phyloP scores from a whole-genome alignment of 2,329 filamentous ascomycete genomes.

The Microdochium nivale region DNA sequence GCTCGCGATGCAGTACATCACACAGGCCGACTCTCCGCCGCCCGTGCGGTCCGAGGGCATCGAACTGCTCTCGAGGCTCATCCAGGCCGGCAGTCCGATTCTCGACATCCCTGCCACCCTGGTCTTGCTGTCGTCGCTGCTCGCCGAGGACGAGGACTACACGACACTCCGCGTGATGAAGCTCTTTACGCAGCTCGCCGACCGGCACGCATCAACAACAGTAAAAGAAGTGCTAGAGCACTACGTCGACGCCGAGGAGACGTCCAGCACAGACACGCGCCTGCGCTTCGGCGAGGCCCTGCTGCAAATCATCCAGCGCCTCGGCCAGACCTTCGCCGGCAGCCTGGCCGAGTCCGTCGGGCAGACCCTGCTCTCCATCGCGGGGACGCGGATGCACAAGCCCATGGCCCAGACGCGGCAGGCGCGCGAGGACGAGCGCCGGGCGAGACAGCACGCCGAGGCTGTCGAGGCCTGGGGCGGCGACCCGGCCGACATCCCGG shows the following conservation, averaged over 20 bases:
- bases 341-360: constrained; percentile 42
- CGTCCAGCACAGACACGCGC: constrained; percentile 50
- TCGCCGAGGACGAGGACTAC: constrained; percentile 62
- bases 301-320: constrained; percentile 52
- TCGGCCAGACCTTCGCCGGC: constrained; percentile 46
- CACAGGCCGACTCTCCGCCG: constrained; percentile 50
- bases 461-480: constrained; percentile 48
- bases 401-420: constrained; percentile 51
- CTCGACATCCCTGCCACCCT: constrained; percentile 59
- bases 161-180: constrained; percentile 62
- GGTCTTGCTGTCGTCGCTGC: constrained; percentile 53
- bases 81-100: constrained; percentile 44
- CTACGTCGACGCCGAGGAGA: constrained; percentile 57
- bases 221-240: constrained; percentile 55
- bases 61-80: constrained; percentile 48
- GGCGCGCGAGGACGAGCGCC: constrained; percentile 37
- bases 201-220: constrained; percentile 53
- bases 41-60: constrained; percentile 60
- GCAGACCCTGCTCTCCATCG: constrained; percentile 53
- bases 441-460: constrained; percentile 38
- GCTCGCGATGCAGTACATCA: constrained; percentile 57
- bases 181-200: constrained; percentile 52
- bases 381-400: constrained; percentile 53
- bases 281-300: constrained; percentile 63
- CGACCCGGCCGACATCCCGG: constrained; percentile 37